These are phyloP conservation scores for Fusarium cyanostomum DNA, from an alignment of 2,329 filamentous ascomycete genomes.

Conservation along the genomic window DNA sequence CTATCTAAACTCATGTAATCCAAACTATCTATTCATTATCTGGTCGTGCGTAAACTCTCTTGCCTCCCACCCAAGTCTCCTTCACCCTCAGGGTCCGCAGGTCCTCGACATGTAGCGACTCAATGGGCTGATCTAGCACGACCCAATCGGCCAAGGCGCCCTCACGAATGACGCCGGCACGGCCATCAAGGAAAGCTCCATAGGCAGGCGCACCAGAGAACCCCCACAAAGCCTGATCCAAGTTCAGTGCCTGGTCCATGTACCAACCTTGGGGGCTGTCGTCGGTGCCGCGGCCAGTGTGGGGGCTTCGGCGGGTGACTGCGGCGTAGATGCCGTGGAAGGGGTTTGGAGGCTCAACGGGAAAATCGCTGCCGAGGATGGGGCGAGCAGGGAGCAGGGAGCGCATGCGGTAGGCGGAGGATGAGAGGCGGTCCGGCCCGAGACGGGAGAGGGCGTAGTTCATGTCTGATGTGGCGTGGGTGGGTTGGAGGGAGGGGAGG, in stretches of 20 bases:
- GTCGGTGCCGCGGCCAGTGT: slow-evolving; percentile 60
- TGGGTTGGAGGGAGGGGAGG: slow-evolving; percentile 75
- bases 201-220: slow-evolving; percentile 70
- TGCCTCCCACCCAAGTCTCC: slow-evolving; percentile 76
- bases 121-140: slow-evolving; percentile 69
- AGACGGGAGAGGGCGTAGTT: slow-evolving; percentile 70
- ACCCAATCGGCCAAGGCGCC: slow-evolving; percentile 76
- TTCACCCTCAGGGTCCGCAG: slow-evolving; percentile 64
- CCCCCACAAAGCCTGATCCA: slow-evolving; percentile 68
- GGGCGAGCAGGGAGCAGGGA: slow-evolving; percentile 64
- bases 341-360: slow-evolving; percentile 74
- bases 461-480: slow-evolving; percentile 78
- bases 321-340: slow-evolving; percentile 77
- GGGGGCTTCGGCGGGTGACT: slow-evolving; percentile 67
- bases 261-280: slow-evolving; percentile 66
- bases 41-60: slow-evolving; percentile 53
- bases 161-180: slow-evolving; percentile 66
- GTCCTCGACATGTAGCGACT: slow-evolving; percentile 59
- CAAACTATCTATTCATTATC: neutral
- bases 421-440: slow-evolving; percentile 61
- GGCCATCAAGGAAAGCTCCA: slow-evolving; percentile 67
- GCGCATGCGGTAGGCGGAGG: slow-evolving; percentile 73
- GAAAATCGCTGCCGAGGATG: slow-evolving; percentile 75
- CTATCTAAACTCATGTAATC: neutral
- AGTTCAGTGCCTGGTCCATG: slow-evolving; percentile 64